A percentile compares a stretch with the other conserved stretches of the same genome.
Conservation (phyloP, 2,329 filamentous ascomycete species). For the Boeremia lycopersici region DNA sequence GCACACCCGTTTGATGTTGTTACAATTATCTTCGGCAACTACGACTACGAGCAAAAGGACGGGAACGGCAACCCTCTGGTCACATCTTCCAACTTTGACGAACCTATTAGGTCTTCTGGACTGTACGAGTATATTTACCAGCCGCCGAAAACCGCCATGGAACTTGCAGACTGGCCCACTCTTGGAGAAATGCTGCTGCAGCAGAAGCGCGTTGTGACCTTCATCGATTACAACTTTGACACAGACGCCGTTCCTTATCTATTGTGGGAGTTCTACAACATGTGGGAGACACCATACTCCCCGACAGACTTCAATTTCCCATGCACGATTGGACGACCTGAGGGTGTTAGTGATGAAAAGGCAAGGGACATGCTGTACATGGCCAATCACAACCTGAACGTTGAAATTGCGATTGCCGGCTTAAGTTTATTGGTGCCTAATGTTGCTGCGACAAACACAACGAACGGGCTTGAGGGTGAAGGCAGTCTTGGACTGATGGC, state of each 20-base stretch:
- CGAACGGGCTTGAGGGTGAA: slow-evolving; percentile 42
- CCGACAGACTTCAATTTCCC: slow-evolving; percentile 73
- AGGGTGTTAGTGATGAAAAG: slow-evolving; percentile 62
- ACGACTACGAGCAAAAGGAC: slow-evolving; percentile 50
- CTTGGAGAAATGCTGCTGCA: slow-evolving; percentile 64
- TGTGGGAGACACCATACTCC: slow-evolving; percentile 93
- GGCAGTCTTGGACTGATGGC: slow-evolving; percentile 44
- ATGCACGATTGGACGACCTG: slow-evolving; percentile 79
- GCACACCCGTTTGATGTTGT: slow-evolving; percentile 85
- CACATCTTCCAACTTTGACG: slow-evolving; percentile 66
- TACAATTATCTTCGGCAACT: slow-evolving; percentile 86
- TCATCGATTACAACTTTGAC: slow-evolving; percentile 64
- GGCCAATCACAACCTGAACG: slow-evolving; percentile 91
- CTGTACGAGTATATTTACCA: slow-evolving; percentile 76
- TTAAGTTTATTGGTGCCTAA: slow-evolving; percentile 45
- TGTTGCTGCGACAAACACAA: slow-evolving; percentile 40
- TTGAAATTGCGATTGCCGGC: slow-evolving; percentile 59
- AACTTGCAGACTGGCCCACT: slow-evolving; percentile 81
- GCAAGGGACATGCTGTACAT: slow-evolving; percentile 72
- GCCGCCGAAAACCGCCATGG: slow-evolving; percentile 77
- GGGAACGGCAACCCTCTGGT: slow-evolving; percentile 58
- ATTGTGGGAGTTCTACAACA: slow-evolving; percentile 84
- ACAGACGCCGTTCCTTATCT: slow-evolving; percentile 81
- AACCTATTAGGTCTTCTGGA: slow-evolving; percentile 73
- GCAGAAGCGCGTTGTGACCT: slow-evolving; percentile 47